These are phyloP conservation scores for Onygenales sp. DNA, from an alignment of 2,329 filamentous ascomycete species.

Conservation along the genomic window DNA sequence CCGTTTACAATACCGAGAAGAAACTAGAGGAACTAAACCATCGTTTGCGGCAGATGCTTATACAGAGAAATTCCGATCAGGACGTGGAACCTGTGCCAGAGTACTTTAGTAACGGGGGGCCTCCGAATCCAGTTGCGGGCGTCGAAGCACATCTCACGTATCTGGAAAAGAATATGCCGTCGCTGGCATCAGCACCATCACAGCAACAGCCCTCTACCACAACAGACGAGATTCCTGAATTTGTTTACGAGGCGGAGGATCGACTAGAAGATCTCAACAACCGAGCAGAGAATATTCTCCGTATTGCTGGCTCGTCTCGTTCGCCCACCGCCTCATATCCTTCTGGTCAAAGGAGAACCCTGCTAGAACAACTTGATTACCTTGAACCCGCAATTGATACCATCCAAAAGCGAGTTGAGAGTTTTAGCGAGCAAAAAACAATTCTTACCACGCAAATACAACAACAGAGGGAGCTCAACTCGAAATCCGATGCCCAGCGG, in stretches of 20 bases:
- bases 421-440: constrained; percentile 75
- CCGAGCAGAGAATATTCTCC: constrained; percentile 52
- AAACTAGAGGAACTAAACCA: constrained; percentile 60
- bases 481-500: constrained; percentile 61
- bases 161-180: constrained; percentile 55
- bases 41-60: constrained; percentile 57
- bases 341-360: constrained; percentile 47
- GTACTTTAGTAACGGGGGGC: constrained; percentile 16
- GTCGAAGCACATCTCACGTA: constrained; percentile 57
- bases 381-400: constrained; percentile 73
- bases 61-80: constrained; percentile 31
- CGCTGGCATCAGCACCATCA: constrained; percentile 45
- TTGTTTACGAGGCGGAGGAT: constrained; percentile 38
- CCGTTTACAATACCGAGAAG: constrained; percentile 53
- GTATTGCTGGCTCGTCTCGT: constrained; percentile 32
- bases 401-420: constrained; percentile 66
- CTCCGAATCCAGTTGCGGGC: constrained; percentile 19
- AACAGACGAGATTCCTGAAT: constrained; percentile 10
- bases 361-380: constrained; percentile 61
- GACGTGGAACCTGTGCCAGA: constrained; percentile 30
- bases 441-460: constrained; percentile 88
- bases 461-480: constrained; percentile 88
- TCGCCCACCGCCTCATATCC: constrained; percentile 41
- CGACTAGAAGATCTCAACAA: constrained; percentile 55
- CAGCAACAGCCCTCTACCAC: constrained; percentile 14